phyloP scores from a whole-genome alignment of 371 early-diverging fungal species.

The Haplosporangium sp. region DNA sequence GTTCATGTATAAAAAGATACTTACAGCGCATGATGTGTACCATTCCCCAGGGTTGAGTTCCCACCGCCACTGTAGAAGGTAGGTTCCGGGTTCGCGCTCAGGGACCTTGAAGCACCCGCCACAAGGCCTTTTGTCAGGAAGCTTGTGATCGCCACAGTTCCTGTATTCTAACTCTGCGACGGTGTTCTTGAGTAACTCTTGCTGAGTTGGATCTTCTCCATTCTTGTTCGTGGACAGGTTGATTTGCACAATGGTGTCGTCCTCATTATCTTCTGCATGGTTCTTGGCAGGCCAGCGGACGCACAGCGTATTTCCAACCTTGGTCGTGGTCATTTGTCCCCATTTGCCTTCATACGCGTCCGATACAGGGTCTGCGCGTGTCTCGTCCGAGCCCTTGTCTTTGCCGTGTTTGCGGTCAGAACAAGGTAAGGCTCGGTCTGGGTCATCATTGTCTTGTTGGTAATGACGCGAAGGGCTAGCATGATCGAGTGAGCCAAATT shows the following conservation, averaged over 20 bases:
- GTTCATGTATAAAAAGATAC: background rate
- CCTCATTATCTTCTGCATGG: conserved; percentile 1
- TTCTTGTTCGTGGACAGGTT: background rate
- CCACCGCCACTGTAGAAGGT: conserved; percentile 35
- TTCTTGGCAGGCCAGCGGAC: conserved; percentile 36
- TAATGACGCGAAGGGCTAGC: conserved; percentile 6
- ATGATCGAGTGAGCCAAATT: conserved; percentile 2
- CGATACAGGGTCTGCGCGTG: conserved; percentile 7
- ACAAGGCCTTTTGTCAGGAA: background rate
- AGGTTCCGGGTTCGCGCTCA: conserved; percentile 2
- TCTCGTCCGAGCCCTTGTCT: conserved; percentile 21
- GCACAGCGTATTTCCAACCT: conserved; percentile 28
- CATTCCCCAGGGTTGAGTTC: conserved; percentile 17
- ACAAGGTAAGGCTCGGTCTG: conserved; percentile 12
- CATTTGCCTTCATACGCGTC: conserved; percentile 18
- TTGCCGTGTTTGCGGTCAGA: conserved; percentile 5
- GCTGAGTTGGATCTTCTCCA: background rate
- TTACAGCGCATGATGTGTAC: conserved; percentile 25
- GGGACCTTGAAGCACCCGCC: conserved; percentile 32
- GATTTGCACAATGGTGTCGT: background rate
- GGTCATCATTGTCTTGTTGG: conserved; percentile 8
- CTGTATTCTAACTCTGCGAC: background rate
- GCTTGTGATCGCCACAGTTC: background rate
- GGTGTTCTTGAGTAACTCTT: background rate
- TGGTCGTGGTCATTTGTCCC: conserved; percentile 24